Evolutionary conservation across 108 stramenopile genomes (phyloP).

Genomic region (Parietichytrium sp.): DNA sequence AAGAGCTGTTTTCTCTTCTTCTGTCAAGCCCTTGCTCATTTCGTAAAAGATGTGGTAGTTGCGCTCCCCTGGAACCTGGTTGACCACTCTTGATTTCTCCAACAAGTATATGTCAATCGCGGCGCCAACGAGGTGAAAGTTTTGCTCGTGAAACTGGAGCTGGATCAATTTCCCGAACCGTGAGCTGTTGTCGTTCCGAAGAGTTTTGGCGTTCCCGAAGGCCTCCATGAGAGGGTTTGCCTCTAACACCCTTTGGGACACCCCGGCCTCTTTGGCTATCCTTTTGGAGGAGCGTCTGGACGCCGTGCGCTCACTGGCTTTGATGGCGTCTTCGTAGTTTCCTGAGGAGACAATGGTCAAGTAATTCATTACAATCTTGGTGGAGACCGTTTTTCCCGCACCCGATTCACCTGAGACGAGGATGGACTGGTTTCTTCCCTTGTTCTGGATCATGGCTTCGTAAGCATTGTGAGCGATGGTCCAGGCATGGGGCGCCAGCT

Average conservation of each 20-base stretch:
- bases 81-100: conserved; percentile 45
- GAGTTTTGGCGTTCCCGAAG: conserved; percentile 49
- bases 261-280: not conserved
- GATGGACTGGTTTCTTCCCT: conserved; percentile 38
- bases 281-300: not conserved
- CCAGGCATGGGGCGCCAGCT: conserved; percentile 70
- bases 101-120: conserved; percentile 47
- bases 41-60: conserved; percentile 54
- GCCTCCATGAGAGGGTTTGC: conserved; percentile 46
- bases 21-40: not conserved
- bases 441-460: conserved; percentile 64
- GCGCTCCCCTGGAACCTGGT: conserved; percentile 42
- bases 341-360: conserved; percentile 23
- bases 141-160: conserved; percentile 57
- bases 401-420: conserved; percentile 45
- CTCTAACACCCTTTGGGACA: conserved; percentile 9
- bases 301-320: conserved; percentile 38
- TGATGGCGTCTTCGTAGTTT: not conserved
- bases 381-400: conserved; percentile 44
- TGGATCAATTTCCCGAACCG: conserved; percentile 70
- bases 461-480: conserved; percentile 72
- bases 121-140: conserved; percentile 77
- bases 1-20: conserved; percentile 10
- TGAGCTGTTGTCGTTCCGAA: conserved; percentile 52
- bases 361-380: conserved; percentile 43